Base-by-base conservation (phyloP, 2,329 filamentous ascomycete genomes). In the Ramularia collo-cygni region DNA sequence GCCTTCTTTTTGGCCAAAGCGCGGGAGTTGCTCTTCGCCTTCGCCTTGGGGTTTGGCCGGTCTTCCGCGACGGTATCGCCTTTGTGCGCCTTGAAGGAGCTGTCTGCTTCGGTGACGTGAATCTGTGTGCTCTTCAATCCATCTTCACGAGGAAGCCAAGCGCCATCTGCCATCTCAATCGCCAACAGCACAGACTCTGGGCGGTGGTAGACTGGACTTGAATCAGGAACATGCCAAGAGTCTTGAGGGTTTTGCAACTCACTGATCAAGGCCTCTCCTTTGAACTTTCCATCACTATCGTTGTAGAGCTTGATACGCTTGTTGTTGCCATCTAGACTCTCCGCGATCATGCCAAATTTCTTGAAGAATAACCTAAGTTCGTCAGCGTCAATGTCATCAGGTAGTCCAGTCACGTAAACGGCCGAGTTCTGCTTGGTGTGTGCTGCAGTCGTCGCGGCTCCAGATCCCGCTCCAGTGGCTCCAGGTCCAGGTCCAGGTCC, bases 261-360 rank as follows among this genome's bases (percentile, higher is more conserved):
- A 61, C 58, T 57, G 40, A 98, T 72, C 21, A 98, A 73, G 2
- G 86, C 89, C 59, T 96, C 89, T 45, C 92, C 92, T 60, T 95
- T 96, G 72, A 95, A 94, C 12, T 79, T 76, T 14, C 88, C 92
- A 1, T 81, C 66, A 1, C 83, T 78, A 59, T 95, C 81, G 14
- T 72, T 78, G 66, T 98, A 98, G 63, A 98, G 78, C 67, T 95
- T 96, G 65, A 98, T 90, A 27, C 92, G 82, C 31, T 87, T 86
- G 32, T 80, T 77, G 41, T 86, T 85, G 55, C 81, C 88, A 57
- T 95, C 89, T 50, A 95, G 89, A 64, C 94, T 85, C 64, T 96
- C 89, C 35, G 90, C 87, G 50, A 98, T 89, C 51, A 96, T 83
- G 44, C 89, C 89, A 57, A 78, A 93, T 61, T 86, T 90, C 35